A percentile compares a stretch with the other conserved stretches of the same genome.
Evolutionary conservation across 2,329 filamentous ascomycete species (phyloP).

Genomic region (Lasiodiplodia sp.): DNA sequence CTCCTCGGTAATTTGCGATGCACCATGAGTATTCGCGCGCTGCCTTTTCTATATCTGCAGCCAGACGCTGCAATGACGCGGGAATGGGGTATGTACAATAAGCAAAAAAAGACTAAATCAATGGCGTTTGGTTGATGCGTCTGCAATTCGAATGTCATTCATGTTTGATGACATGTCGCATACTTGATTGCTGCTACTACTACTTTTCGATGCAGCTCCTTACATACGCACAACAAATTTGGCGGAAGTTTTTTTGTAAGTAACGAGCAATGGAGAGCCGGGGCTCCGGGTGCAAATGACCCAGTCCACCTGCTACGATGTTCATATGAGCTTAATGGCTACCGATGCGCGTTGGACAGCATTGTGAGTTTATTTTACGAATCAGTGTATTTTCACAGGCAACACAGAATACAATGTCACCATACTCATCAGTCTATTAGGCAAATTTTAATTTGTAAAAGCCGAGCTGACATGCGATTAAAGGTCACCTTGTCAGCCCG

Average conservation of each 20-base stretch:
- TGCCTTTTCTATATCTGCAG: neutral
- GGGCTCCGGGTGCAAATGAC: too few species aligned
- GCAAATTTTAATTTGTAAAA: neutral
- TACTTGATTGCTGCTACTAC: neutral
- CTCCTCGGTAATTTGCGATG: neutral
- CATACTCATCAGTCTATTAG: neutral
- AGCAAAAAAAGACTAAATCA: constrained; percentile 14
- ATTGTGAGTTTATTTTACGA: neutral
- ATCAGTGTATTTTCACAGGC: neutral
- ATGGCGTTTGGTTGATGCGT: neutral
- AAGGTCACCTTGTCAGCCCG: neutral
- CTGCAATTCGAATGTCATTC: neutral
- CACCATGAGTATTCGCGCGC: neutral
- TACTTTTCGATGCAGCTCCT: neutral
- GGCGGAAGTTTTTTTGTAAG: too few species aligned
- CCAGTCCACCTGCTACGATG: too few species aligned
- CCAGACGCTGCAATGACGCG: neutral
- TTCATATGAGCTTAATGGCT: neutral
- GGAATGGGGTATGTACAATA: constrained; percentile 16
- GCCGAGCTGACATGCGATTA: neutral
- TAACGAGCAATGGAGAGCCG: too few species aligned
- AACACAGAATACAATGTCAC: neutral
- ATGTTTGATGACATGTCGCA: neutral
- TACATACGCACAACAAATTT: too few species aligned
- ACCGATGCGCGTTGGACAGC: neutral